Conservation (phyloP, 2,329 filamentous ascomycete species). For the Arthrinium phaeospermum region DNA sequence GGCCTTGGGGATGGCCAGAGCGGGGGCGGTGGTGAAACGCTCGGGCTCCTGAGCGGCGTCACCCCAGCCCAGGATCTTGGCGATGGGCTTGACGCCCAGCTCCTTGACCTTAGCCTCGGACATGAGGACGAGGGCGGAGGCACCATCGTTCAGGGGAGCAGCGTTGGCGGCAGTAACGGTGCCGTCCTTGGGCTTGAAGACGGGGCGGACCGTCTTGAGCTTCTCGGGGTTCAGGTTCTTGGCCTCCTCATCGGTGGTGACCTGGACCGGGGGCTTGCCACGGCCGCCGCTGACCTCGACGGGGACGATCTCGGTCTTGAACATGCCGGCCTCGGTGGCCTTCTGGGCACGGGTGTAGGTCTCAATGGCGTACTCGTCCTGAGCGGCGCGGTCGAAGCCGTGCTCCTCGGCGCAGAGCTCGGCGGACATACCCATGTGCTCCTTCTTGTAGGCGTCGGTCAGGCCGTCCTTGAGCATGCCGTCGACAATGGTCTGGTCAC, state of each 20-base stretch:
- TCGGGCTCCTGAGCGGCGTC: constrained; percentile 90
- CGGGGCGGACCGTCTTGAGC: constrained; percentile 83
- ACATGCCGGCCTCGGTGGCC: constrained; percentile 82
- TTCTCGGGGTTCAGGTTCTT: constrained; percentile 91
- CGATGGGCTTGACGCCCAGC: constrained; percentile 87
- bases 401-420: constrained; percentile 93
- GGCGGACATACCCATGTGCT: constrained; percentile 93
- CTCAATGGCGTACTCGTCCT: constrained; percentile 95
- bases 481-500: constrained; percentile 86
- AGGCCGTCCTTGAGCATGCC: constrained; percentile 94
- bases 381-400: constrained; percentile 78
- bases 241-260: constrained; percentile 91
- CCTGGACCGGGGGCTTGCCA: constrained; percentile 82
- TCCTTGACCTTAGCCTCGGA: constrained; percentile 94
- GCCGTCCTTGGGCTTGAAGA: constrained; percentile 78
- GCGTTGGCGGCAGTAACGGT: constrained; percentile 97
- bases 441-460: constrained; percentile 91
- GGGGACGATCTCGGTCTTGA: constrained; percentile 86
- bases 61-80: constrained; percentile 96
- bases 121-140: constrained; percentile 88
- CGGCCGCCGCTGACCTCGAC: constrained; percentile 86
- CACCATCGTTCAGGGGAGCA: constrained; percentile 94
- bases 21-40: constrained; percentile 94
- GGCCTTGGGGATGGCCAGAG: constrained; percentile 95
- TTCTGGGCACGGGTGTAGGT: constrained; percentile 77